Percentiles rank a stretch among this genome's conserved stretches.
These are phyloP conservation scores for Fusarium mangiferae DNA, from an alignment of 2,329 filamentous ascomycete species.

Conservation along the genomic window DNA sequence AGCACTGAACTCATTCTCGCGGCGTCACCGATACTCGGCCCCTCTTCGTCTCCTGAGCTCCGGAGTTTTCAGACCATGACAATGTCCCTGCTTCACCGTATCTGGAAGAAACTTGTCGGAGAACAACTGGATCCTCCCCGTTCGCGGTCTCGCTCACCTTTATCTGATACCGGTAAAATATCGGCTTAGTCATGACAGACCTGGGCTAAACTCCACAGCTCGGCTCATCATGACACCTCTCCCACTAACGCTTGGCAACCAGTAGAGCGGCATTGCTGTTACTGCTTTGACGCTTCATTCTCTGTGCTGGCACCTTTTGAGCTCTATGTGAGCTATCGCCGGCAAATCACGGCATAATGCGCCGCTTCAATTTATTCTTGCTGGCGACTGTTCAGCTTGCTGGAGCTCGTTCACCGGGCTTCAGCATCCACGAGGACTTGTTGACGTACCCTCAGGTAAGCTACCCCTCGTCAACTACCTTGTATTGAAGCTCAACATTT, in stretches of 20 bases:
- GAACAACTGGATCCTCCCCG: background rate
- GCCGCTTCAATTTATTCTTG: conserved; percentile 58
- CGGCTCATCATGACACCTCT: conserved; percentile 48
- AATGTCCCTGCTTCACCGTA: conserved; percentile 22
- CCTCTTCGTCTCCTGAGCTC: conserved; percentile 26
- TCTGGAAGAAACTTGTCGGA: conserved; percentile 5
- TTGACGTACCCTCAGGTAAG: conserved; percentile 86
- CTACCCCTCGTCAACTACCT: conserved; percentile 15
- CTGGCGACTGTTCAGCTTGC: conserved; percentile 58
- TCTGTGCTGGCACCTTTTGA: conserved; percentile 17
- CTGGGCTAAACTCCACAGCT: conserved; percentile 36
- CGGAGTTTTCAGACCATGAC: conserved; percentile 19
- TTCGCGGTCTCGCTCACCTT: conserved; percentile 1
- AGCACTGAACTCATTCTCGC: conserved; percentile 9
- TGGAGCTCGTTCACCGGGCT: conserved; percentile 64
- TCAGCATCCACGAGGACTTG: conserved; percentile 90
- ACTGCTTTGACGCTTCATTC: conserved; percentile 19
- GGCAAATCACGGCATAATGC: conserved; percentile 56
- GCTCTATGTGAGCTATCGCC: conserved; percentile 45
- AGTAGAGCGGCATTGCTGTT: conserved; percentile 5
- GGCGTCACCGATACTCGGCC: conserved; percentile 33
- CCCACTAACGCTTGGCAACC: conserved; percentile 33
- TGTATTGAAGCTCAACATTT: conserved; percentile 19
- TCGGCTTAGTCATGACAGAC: conserved; percentile 26
- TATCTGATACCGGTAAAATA: conserved; percentile 38